Percentiles rank a stretch among this genome's conserved stretches.
Conservation (phyloP, 495 filamentous ascomycete species). For the Jackrogersella minutella region DNA sequence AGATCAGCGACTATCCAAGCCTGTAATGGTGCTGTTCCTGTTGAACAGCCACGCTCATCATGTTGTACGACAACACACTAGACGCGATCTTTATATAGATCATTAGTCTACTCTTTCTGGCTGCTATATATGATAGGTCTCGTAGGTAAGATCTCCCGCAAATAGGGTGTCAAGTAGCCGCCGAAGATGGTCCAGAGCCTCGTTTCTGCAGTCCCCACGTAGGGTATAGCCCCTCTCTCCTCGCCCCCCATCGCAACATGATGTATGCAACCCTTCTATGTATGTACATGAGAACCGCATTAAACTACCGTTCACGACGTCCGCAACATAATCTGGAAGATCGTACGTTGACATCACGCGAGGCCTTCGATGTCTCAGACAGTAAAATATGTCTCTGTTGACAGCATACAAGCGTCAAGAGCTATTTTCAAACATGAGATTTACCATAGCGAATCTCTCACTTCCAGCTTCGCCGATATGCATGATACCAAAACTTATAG, state of each 20-base stretch:
- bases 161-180: neutral
- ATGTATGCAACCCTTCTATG: slow-evolving; percentile 21
- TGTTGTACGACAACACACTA: neutral
- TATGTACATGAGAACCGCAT: neutral
- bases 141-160: neutral
- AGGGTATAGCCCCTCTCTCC: slow-evolving; percentile 22
- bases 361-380: neutral
- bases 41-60: neutral
- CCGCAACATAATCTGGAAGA: neutral
- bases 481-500: slow-evolving; percentile 30
- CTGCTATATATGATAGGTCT: neutral
- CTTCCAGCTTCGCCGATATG: neutral
- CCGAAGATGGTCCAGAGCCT: neutral
- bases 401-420: slow-evolving; percentile 19
- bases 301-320: neutral
- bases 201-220: slow-evolving; percentile 15
- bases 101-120: neutral
- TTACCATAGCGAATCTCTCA: neutral
- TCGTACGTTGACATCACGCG: neutral
- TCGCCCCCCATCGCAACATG: neutral
- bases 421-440: neutral
- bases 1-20: too few species aligned
- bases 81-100: slow-evolving; percentile 12
- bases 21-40: too few species aligned
- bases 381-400: neutral